These are phyloP conservation scores for Claviceps spartinae DNA, from an alignment of 2,329 filamentous ascomycete species.

Conservation along the genomic window DNA sequence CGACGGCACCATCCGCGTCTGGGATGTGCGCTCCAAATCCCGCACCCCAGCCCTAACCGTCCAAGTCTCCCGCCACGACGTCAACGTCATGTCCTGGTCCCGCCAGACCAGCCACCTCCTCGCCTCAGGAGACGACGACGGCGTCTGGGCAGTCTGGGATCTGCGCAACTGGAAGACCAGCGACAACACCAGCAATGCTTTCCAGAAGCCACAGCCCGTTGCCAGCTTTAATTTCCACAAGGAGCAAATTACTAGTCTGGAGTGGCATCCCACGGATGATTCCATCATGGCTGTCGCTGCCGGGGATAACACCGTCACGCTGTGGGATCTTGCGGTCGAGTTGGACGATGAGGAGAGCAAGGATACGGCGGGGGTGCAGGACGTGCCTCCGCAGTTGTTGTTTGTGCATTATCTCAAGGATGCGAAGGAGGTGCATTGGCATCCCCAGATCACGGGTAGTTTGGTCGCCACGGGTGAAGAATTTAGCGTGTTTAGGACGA, in stretches of 20 bases:
- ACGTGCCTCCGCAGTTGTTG: conserved; percentile 84
- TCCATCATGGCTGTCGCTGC: conserved; percentile 87
- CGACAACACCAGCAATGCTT: conserved; percentile 11
- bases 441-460: conserved; percentile 83
- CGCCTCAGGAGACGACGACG: conserved; percentile 85
- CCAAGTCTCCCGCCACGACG: conserved; percentile 69
- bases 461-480: conserved; percentile 82
- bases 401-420: conserved; percentile 95
- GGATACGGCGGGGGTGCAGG: conserved; percentile 72
- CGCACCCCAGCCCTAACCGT: conserved; percentile 79
- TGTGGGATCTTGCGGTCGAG: conserved; percentile 96
- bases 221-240: conserved; percentile 92
- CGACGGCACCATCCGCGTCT: conserved; percentile 90
- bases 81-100: conserved; percentile 97
- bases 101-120: conserved; percentile 77
- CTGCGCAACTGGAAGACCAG: conserved; percentile 77
- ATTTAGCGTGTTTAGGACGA: conserved; percentile 78
- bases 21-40: conserved; percentile 87
- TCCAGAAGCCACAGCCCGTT: conserved; percentile 58
- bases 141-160: conserved; percentile 93
- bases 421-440: conserved; percentile 95
- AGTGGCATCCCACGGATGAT: conserved; percentile 97
- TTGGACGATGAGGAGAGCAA: conserved; percentile 93
- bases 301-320: conserved; percentile 83
- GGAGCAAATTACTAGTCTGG: conserved; percentile 87